phyloP scores from a whole-genome alignment of 768 basidiomycete genomes.

The Amanita rubescens region DNA sequence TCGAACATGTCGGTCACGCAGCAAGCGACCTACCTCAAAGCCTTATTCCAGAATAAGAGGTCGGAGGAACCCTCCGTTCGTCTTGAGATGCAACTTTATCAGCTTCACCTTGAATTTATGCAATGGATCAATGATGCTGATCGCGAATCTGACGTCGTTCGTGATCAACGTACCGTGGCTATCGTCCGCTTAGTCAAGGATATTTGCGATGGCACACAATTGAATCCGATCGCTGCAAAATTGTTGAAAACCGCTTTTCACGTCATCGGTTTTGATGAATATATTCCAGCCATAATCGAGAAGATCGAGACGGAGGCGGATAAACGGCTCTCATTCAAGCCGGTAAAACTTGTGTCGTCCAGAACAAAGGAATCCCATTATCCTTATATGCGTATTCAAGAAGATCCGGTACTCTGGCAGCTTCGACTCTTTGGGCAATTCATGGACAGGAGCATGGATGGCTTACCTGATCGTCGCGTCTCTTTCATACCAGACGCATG shows the following conservation, averaged over 20 bases:
- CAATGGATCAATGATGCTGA: slow-evolving; percentile 44
- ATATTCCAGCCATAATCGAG: slow-evolving; percentile 20
- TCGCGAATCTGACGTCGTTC: slow-evolving; percentile 26
- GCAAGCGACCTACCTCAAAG: slow-evolving; percentile 26
- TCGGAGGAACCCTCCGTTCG: slow-evolving; percentile 35
- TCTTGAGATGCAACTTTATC: slow-evolving; percentile 45
- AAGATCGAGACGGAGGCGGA: slow-evolving; percentile 15
- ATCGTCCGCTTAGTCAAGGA: slow-evolving; percentile 45
- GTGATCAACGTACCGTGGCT: slow-evolving; percentile 38
- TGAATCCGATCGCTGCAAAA: slow-evolving; percentile 28
- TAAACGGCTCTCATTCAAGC: slow-evolving; percentile 38
- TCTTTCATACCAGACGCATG: slow-evolving; percentile 62
- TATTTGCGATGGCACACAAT: slow-evolving; percentile 26
- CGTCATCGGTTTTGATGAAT: slow-evolving; percentile 41
- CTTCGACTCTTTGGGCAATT: slow-evolving; percentile 61
- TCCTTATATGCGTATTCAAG: slow-evolving; percentile 47
- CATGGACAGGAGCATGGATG: slow-evolving; percentile 70
- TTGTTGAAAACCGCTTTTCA: slow-evolving; percentile 33
- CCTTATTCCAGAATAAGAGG: slow-evolving; percentile 38
- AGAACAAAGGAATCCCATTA: slow-evolving; percentile 32
- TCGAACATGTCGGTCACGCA: slow-evolving; percentile 23
- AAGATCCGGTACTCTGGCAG: slow-evolving; percentile 59
- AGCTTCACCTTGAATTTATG: slow-evolving; percentile 42
- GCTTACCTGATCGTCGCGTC: slow-evolving; percentile 48
- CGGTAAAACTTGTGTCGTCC: slow-evolving; percentile 46